Evolutionary conservation across 2,329 filamentous ascomycete genomes (phyloP).

Genomic region (Colletotrichum sp.): DNA sequence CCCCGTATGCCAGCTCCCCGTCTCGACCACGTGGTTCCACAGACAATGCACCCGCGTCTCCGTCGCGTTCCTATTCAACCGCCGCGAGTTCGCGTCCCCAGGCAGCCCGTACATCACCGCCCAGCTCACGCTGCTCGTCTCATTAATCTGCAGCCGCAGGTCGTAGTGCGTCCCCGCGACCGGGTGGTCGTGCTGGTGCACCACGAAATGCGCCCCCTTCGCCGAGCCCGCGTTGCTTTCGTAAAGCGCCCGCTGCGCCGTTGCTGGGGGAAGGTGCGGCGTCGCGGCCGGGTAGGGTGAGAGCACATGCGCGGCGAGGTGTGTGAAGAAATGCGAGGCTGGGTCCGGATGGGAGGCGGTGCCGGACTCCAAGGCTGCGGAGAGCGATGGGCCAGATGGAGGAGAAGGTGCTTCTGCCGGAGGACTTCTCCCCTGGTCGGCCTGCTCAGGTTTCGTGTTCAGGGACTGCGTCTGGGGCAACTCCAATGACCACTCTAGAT

Average conservation of each 20-base stretch:
- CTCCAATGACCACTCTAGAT: constrained; percentile 47
- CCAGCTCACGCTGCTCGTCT: constrained; percentile 69
- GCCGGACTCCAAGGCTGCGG: constrained; percentile 47
- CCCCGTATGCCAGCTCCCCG: constrained; percentile 57
- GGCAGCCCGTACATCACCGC: constrained; percentile 69
- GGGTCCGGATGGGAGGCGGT: constrained; percentile 41
- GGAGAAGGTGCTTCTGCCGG: background rate
- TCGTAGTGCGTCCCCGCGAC: constrained; percentile 73
- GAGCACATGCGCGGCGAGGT: constrained; percentile 32
- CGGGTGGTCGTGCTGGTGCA: constrained; percentile 78
- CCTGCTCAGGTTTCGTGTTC: background rate
- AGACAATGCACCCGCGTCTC: constrained; percentile 67
- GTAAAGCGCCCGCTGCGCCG: constrained; percentile 39
- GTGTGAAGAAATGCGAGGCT: constrained; percentile 39
- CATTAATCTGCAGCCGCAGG: constrained; percentile 72
- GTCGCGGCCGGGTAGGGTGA: constrained; percentile 23
- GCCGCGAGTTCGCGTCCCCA: constrained; percentile 59
- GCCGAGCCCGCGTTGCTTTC: constrained; percentile 30
- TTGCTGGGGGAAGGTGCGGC: constrained; percentile 37
- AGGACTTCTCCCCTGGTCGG: background rate
- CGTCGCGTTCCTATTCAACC: constrained; percentile 63
- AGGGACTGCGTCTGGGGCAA: constrained; percentile 5
- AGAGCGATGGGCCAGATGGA: background rate
- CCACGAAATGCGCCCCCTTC: constrained; percentile 63
- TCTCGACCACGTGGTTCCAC: constrained; percentile 68